Conservation (phyloP, 176 grass and related monocot genomes). For the Phoenix roebelenii region DNA sequence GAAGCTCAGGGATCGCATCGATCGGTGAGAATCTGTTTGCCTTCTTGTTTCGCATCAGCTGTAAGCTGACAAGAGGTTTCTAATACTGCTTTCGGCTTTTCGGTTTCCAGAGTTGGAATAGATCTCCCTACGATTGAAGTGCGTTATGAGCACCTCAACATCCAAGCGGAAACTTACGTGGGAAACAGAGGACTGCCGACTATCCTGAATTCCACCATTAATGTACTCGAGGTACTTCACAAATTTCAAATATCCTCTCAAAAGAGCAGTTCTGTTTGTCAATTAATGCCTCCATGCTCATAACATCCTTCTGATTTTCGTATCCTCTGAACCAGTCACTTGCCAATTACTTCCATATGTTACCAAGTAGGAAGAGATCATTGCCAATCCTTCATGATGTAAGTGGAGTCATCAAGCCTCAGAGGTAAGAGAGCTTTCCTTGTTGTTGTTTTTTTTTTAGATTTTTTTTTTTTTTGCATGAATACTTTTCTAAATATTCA, state of each 20-base stretch:
- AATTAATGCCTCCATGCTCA: too few species aligned
- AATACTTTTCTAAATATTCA: too few species aligned
- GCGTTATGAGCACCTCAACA: conserved; percentile 42
- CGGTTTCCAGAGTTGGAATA: conserved; percentile 43
- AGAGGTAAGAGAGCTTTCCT: conserved; percentile 20
- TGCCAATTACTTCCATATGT: conserved; percentile 44
- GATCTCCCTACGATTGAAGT: conserved; percentile 81
- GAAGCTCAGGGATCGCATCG: conserved; percentile 75
- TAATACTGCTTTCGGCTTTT: neutral
- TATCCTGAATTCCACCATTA: conserved; percentile 54
- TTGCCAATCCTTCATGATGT: conserved; percentile 58
- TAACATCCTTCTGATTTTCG: neutral
- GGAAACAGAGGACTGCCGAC: conserved; percentile 58
- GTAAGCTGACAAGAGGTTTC: too few species aligned
- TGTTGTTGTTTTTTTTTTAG: neutral
- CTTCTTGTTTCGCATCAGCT: neutral
- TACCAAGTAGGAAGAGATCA: conserved; percentile 43
- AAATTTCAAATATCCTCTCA: neutral
- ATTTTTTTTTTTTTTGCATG: too few species aligned
- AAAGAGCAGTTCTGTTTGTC: too few species aligned
- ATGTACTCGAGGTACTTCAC: conserved; percentile 51
- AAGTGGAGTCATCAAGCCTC: conserved; percentile 56
- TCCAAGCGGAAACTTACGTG: conserved; percentile 47
- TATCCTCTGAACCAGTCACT: conserved; percentile 18
- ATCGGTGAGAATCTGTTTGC: conserved; percentile 24